phyloP scores from a whole-genome alignment of 345 rosid genomes.

The Aquilaria malaccensis region DNA sequence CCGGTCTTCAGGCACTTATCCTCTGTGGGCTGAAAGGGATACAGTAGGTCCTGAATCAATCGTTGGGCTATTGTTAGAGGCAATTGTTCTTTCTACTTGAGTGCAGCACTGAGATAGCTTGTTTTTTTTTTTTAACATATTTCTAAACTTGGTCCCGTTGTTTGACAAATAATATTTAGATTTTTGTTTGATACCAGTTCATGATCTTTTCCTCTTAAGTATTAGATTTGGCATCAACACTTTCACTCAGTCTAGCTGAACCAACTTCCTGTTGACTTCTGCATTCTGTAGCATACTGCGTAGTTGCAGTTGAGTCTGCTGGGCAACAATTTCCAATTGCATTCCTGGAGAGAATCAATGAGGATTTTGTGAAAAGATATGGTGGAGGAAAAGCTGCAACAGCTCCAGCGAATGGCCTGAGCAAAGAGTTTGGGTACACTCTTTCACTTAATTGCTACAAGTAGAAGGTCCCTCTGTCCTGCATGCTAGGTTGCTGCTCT shows the following conservation, averaged over 20 bases:
- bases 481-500: background rate
- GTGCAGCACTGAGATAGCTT: too few relatives aligned
- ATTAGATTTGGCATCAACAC: too few relatives aligned
- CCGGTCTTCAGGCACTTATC: too few relatives aligned
- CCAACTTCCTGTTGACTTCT: background rate
- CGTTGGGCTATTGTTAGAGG: too few relatives aligned
- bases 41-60: too few relatives aligned
- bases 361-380: slow-evolving; percentile 33
- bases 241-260: background rate
- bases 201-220: too few relatives aligned
- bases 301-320: slow-evolving; percentile 41
- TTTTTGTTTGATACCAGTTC: too few relatives aligned
- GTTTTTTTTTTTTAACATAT: too few relatives aligned
- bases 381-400: slow-evolving; percentile 43
- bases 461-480: background rate
- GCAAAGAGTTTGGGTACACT: slow-evolving; percentile 29
- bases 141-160: too few relatives aligned
- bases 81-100: too few relatives aligned
- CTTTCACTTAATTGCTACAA: background rate
- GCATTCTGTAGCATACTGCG: slow-evolving; percentile 35
- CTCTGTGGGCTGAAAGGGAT: too few relatives aligned
- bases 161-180: too few relatives aligned
- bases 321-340: slow-evolving; percentile 46
- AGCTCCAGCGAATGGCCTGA: slow-evolving; percentile 34
- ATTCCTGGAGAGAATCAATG: slow-evolving; percentile 39